Evolutionary conservation across 108 stramenopile species (phyloP), one percentile per base, ranked within the genome.

Genomic region (Fragilaria crotonensis): DNA sequence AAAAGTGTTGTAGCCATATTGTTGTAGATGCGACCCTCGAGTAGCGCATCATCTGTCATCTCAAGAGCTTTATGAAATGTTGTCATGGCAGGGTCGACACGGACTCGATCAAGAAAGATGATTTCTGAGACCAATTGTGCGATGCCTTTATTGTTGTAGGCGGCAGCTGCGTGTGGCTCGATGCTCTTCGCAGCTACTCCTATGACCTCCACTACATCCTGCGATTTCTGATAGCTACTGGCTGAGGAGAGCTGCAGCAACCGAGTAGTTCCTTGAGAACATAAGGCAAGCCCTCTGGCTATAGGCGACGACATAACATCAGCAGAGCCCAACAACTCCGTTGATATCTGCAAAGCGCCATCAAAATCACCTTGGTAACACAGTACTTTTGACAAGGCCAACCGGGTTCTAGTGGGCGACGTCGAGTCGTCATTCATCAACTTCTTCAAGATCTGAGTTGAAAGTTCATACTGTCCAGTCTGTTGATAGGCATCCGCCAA

Each of bases 401-500:
- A 41, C 11, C 14, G 14, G 14, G 14, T 7, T 14, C 36, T 7
- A 41, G 7, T 11, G 14, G 7, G 11, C 14, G 36, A 41, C 7
- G 7, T 41, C 36, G 7, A 7, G 7, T 41, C 36, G 11, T 41
- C 14, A 33, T 36, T 45, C 3, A 45, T 36, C 3, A 72, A 23
- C 33, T 68, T 54, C 33, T 60, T 45, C 19, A 80, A 9, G 1
- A 67, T 60, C 20, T 25, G 25, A 25, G 70, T 19, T 1, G 63
- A 58, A 2, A 64, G 60, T 2, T 59, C 51, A 23, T 71, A 69
- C n/a, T 45, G 23, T 33, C 57, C 76, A 20, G 57, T 9, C 28
- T 54, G 71, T 27, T 76, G 70, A 30, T 76, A 60, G 28, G 48
- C 57, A 47, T 82, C 77, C n/a, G 77, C 81, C 31, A 57, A 23